phyloP scores from a whole-genome alignment of 495 filamentous ascomycete genomes.

The Baudoinia panamericana region DNA sequence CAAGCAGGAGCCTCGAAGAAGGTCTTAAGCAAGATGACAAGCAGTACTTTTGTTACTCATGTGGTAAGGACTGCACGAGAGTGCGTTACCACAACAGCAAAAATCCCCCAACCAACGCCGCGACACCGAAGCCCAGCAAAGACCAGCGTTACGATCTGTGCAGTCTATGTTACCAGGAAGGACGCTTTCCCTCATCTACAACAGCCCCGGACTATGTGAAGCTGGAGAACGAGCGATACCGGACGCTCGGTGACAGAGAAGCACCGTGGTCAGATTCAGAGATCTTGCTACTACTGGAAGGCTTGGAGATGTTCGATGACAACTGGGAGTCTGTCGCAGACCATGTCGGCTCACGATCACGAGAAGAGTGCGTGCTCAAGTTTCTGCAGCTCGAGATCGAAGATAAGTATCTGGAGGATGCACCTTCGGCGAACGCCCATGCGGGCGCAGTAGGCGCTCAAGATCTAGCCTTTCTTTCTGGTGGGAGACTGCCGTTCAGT shows the following conservation, averaged over 20 bases:
- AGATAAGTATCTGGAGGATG: conserved; percentile 32
- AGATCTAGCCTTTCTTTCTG: conserved; percentile 47
- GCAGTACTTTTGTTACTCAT: conserved; percentile 72
- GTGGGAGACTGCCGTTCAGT: conserved; percentile 69
- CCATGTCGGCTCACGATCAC: conserved; percentile 79
- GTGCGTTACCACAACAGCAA: conserved; percentile 80
- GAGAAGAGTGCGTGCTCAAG: conserved; percentile 91
- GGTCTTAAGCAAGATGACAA: conserved; percentile 49
- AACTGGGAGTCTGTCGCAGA: conserved; percentile 88
- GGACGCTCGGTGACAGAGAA: conserved; percentile 60
- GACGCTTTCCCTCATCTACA: conserved; percentile 61
- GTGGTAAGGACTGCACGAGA: conserved; percentile 83
- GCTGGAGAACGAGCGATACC: conserved; percentile 72
- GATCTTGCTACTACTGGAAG: conserved; percentile 72
- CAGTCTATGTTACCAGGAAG: conserved; percentile 75
- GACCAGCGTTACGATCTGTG: conserved; percentile 67
- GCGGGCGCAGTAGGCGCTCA: conserved; percentile 35
- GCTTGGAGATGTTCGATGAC: conserved; percentile 70
- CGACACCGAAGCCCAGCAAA: conserved; percentile 41
- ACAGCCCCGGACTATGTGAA: conserved; percentile 65
- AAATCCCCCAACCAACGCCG: conserved; percentile 18
- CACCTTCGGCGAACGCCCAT: conserved; percentile 36
- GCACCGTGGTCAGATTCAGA: conserved; percentile 85
- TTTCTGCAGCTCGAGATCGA: conserved; percentile 57
- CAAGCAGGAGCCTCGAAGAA: conserved; percentile 49